Evolutionary conservation across 495 filamentous ascomycete genomes (phyloP), one percentile per base, ranked within the genome.

Genomic region (Staphylotrichum tortipilum): DNA sequence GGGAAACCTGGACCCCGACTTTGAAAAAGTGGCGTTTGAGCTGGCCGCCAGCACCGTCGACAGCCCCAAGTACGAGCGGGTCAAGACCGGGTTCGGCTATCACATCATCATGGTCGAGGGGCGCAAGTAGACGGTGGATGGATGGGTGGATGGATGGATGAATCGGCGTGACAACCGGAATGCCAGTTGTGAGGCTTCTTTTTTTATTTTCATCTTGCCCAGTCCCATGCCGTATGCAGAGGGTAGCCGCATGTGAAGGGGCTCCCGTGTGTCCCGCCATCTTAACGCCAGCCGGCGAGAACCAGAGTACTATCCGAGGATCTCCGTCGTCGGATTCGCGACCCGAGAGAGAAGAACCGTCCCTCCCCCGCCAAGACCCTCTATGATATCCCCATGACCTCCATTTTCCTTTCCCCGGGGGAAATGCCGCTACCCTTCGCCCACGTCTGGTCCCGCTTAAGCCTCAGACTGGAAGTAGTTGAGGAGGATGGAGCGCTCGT

Each of bases 381-480:
- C 56, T 61, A 56, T 58, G 53, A 67, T 59, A 57, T 45, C 17
- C 41, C 28, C 33, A 31, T 52, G n/a, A n/a, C n/a, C n/a, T 33
- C 49, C 22, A 36, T 24, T 3, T n/a, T 33, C 60, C 59, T 56
- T 56, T 47, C 59, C 54, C 14, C 23, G 24, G 52, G 37, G 37
- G 38, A 39, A 53, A 51, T 50, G 50, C 54, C 55, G 43, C 36
- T 39, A 48, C 29, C 47, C 31, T 28, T 26, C 30, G 18, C n/a
- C n/a, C 24, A 28, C 12, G 24, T 34, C 17, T 23, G 23, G 33
- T 22, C 19, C n/a, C 44, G 17, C 63, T 72, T 79, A 78, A 62
- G 78, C 76, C 69, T 77, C 76, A 65, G 88, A 95, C 77, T 92
- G 85, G 88, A 97, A 96, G 86, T 97, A 97, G 81, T 96, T 92